Percentiles rank a stretch among this genome's conserved stretches.
phyloP scores from a whole-genome alignment of 768 basidiomycete species.

The Tricholoma hemisulphureum region DNA sequence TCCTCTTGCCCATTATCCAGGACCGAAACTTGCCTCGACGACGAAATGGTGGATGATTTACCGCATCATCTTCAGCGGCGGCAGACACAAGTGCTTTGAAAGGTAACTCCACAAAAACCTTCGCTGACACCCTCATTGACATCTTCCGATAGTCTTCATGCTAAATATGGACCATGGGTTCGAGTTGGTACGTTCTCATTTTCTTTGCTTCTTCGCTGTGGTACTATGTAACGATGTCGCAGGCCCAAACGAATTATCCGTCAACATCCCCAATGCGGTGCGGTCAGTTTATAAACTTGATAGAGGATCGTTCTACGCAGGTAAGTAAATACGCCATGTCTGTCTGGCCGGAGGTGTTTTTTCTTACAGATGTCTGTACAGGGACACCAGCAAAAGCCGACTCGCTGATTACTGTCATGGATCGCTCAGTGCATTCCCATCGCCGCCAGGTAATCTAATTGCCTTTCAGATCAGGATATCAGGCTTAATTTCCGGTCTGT shows the following conservation, averaged over 20 bases:
- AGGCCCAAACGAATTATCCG: constrained; percentile 1
- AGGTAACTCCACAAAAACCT: neutral
- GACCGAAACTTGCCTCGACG: neutral
- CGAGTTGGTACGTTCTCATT: neutral
- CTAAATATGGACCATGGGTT: constrained; percentile 3
- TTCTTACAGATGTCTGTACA: neutral
- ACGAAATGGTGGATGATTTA: constrained; percentile 5
- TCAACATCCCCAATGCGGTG: neutral
- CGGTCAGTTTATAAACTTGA: neutral
- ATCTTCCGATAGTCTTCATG: neutral
- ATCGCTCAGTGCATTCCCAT: neutral
- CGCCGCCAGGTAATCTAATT: neutral
- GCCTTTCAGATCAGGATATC: neutral
- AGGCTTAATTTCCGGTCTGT: neutral
- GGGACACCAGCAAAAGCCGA: neutral
- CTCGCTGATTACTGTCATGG: neutral
- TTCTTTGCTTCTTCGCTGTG: neutral
- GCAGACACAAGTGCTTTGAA: constrained; percentile 1
- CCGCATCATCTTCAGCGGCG: constrained; percentile 1
- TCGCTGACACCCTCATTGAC: neutral
- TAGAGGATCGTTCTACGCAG: constrained; percentile 16
- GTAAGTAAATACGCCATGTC: neutral
- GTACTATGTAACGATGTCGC: neutral
- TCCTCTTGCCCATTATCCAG: neutral
- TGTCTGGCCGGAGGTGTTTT: neutral